A percentile compares a stretch with the other conserved stretches of the same genome.
Conservation (phyloP, 2,329 filamentous ascomycete genomes). For the Ascochyta lentis region DNA sequence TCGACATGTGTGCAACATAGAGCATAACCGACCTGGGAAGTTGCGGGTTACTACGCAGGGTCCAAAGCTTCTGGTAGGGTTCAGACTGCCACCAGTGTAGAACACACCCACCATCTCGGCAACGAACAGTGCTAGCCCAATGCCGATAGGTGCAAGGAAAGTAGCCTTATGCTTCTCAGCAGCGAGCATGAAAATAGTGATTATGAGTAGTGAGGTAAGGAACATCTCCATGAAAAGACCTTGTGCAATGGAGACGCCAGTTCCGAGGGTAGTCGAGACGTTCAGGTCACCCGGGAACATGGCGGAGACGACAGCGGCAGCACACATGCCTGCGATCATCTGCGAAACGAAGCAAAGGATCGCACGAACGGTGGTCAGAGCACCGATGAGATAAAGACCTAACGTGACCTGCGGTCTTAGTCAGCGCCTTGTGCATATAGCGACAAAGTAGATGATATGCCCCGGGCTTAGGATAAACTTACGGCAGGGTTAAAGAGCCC, state of each 20-base stretch:
- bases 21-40: constrained; percentile 33
- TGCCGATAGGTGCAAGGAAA: constrained; percentile 73
- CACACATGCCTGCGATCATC: constrained; percentile 47
- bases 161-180: constrained; percentile 77
- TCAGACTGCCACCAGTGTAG: constrained; percentile 53
- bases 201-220: constrained; percentile 49
- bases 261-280: constrained; percentile 46
- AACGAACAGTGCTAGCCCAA: constrained; percentile 74
- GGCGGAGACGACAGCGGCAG: constrained; percentile 44
- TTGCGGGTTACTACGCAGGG: constrained; percentile 48
- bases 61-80: constrained; percentile 52
- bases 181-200: constrained; percentile 65
- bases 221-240: constrained; percentile 52
- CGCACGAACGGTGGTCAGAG: constrained; percentile 34
- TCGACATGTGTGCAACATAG: too few species aligned
- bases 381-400: constrained; percentile 46
- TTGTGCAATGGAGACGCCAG: constrained; percentile 36
- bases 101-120: constrained; percentile 57
- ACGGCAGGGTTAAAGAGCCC: constrained; percentile 52
- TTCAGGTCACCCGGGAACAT: constrained; percentile 45
- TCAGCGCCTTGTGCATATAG: neutral
- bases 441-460: neutral
- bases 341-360: constrained; percentile 44
- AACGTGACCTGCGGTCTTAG: constrained; percentile 39
- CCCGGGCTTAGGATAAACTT: constrained; percentile 17